Percentiles rank a stretch among this genome's conserved stretches.
Evolutionary conservation across 148 eudicot genomes (phyloP).

Genomic region (Silene conica): DNA sequence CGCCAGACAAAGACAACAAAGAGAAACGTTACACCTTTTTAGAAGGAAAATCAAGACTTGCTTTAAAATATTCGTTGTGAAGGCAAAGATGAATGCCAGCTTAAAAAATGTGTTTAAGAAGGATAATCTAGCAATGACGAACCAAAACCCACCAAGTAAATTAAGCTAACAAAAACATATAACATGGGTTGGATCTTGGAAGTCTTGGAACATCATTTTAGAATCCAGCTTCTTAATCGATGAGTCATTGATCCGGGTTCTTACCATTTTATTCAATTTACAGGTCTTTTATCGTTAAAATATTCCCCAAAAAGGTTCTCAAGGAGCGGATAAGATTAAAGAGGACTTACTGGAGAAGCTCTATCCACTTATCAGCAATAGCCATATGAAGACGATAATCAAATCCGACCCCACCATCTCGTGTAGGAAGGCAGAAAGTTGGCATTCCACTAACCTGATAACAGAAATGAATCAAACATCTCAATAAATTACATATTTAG

Average conservation of each 20-base stretch:
- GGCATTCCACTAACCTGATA: slow-evolving; percentile 99
- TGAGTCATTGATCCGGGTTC: not conserved
- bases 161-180: slow-evolving; percentile 1
- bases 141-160: no score
- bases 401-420: slow-evolving; percentile 96
- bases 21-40: not conserved
- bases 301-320: not conserved
- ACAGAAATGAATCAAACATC: slow-evolving; percentile 4
- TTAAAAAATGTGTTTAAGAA: not conserved
- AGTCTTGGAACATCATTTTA: not conserved
- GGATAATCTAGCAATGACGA: not conserved
- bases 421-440: slow-evolving; percentile 72
- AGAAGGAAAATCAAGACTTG: not conserved
- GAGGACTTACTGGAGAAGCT: slow-evolving; percentile 76
- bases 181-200: not conserved
- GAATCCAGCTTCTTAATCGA: not conserved
- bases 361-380: slow-evolving; percentile 97
- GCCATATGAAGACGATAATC: slow-evolving; percentile 99
- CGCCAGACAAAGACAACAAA: not conserved
- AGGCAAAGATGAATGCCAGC: not conserved
- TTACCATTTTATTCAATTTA: not conserved
- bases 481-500: not conserved
- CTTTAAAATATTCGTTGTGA: not conserved
- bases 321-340: not conserved
- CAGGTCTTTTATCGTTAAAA: not conserved